Conservation (phyloP, 192 early-diverging fungal species). For the Geranomyces variabilis region DNA sequence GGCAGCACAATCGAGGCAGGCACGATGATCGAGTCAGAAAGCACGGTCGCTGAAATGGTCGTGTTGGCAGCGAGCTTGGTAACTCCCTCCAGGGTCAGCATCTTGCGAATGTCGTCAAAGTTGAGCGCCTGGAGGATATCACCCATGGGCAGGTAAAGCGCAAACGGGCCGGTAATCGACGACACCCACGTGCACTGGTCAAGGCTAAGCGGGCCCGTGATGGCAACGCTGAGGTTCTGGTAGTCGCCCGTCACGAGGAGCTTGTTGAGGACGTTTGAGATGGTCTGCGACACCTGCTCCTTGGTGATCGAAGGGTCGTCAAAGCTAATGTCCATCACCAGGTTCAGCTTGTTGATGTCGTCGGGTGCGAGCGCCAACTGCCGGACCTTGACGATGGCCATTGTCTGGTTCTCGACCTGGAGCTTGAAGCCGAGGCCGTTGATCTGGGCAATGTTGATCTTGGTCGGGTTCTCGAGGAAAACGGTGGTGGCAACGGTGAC, state of each 20-base stretch:
- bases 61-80: conserved; percentile 17
- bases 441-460: conserved; percentile 35
- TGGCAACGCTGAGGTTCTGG: conserved; percentile 27
- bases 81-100: conserved; percentile 26
- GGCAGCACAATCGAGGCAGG: conserved; percentile 32
- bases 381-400: conserved; percentile 31
- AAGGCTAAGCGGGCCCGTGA: conserved; percentile 40
- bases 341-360: conserved; percentile 36
- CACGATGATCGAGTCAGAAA: conserved; percentile 20
- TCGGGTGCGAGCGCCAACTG: conserved; percentile 29
- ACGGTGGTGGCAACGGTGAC: conserved; percentile 27
- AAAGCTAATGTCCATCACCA: conserved; percentile 39
- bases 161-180: conserved; percentile 36
- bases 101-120: conserved; percentile 8
- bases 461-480: conserved; percentile 43
- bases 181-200: conserved; percentile 30
- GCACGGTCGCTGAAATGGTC: conserved; percentile 23
- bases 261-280: conserved; percentile 30
- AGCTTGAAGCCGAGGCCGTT: conserved; percentile 31
- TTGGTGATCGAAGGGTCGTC: conserved; percentile 29
- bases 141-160: conserved; percentile 34
- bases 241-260: conserved; percentile 26
- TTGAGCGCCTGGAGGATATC: conserved; percentile 7
- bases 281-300: conserved; percentile 23
- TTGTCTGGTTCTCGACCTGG: conserved; percentile 29